Evolutionary conservation across 441 rosid genomes (phyloP), one percentile per base, ranked within the genome.

Genomic region (Macaranga tanarius): DNA sequence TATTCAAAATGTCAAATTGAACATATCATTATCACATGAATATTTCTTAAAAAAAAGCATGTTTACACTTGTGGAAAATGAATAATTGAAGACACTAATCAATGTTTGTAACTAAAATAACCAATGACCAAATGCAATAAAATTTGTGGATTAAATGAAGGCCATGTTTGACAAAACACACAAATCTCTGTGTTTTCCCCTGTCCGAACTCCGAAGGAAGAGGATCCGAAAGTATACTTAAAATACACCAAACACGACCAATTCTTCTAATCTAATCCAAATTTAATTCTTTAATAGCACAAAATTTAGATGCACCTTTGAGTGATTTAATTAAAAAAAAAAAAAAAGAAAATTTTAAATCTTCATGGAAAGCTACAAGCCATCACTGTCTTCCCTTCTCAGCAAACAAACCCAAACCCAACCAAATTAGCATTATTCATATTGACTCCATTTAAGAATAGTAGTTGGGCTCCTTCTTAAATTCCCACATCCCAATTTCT

Each of bases 331-430:
- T 8, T 44, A 9, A 20, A n/a, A n/a, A n/a, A n/a, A n/a, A n/a
- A n/a, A n/a, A n/a, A n/a, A n/a, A n/a, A n/a, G n/a, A n/a, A n/a
- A 42, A 45, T 23, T 20, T 13, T 40, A 25, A 16, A 11, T 26
- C 16, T 20, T 6, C 48, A 15, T 16, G 0, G 3, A 8, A 17
- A 64, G 6, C 59, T 12, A 5, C 58, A n/a, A 26, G n/a, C 38
- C 69, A 15, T 56, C 70, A 2, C 20, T 54, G 42, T 44, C 57
- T 54, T 64, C 56, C 63, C 55, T 73, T 44, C 70, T 1, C 63
- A 15, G 74, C 61, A 62, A 69, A 25, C 70, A 34, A 58, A 31
- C 70, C 17, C 70, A 34, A 58, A 31, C 70, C 17, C 50, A 66
- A 31, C 70, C 17, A 40, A n/a, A 12, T 38, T 13, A 13, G 10